Conservation (phyloP, 257 asterid genomes). For the Solanum tacnaense region DNA sequence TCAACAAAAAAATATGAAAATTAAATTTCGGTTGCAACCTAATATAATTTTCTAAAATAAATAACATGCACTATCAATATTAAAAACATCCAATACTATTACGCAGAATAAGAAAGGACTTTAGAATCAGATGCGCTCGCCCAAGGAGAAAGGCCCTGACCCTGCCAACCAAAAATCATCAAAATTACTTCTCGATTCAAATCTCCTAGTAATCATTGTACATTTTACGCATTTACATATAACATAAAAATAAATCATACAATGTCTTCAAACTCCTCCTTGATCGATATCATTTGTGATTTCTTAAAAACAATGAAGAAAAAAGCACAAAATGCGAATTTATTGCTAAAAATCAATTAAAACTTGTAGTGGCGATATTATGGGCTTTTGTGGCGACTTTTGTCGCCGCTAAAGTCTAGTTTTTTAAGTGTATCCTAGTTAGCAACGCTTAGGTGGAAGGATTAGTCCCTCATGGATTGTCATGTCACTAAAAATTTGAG, state of each 20-base stretch:
- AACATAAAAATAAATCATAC: too few relatives aligned
- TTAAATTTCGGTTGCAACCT: not conserved
- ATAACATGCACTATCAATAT: not conserved
- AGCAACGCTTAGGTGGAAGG: not conserved
- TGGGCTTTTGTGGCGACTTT: not conserved
- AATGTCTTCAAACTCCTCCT: not conserved
- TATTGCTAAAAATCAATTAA: not conserved
- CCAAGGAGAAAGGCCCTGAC: too few relatives aligned
- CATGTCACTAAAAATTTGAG: too few relatives aligned
- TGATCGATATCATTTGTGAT: not conserved
- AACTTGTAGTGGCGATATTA: not conserved
- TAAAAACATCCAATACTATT: not conserved
- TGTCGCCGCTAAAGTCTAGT: not conserved
- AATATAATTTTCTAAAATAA: not conserved
- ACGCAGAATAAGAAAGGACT: too few relatives aligned
- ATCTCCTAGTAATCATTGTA: not conserved
- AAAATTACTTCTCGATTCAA: not conserved
- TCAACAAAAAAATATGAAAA: not conserved
- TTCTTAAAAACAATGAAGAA: not conserved
- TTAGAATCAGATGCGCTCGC: too few relatives aligned
- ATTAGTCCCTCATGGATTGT: not conserved
- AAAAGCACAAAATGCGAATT: not conserved
- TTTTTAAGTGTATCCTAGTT: not conserved
- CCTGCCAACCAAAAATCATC: too few relatives aligned
- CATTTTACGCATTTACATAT: not conserved